Conservation (phyloP, 2,329 filamentous ascomycete species). For the Chrysoporthe cubensis region DNA sequence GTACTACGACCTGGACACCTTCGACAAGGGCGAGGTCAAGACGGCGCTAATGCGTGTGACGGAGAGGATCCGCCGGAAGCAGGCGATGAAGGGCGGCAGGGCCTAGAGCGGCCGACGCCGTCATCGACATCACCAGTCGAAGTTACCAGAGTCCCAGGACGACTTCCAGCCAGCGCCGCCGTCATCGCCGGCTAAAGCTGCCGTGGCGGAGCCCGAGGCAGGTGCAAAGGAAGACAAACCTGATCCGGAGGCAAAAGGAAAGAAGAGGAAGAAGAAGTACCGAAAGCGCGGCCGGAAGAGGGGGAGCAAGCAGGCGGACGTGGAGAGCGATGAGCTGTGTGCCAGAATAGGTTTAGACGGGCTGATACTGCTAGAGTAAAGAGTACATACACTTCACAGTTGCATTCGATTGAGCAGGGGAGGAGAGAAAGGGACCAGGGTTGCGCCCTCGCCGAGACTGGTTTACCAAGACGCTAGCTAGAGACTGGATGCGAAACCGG, state of each 20-base stretch:
- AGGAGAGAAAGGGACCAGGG: no score
- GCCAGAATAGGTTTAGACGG: no score
- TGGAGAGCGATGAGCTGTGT: no score
- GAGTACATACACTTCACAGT: not conserved
- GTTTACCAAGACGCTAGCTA: no score
- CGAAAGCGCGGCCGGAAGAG: no score
- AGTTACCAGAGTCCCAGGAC: not conserved
- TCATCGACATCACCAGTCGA: not conserved
- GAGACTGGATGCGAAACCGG: no score
- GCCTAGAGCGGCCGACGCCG: slow-evolving; percentile 14
- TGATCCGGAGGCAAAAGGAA: no score
- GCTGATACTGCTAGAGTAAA: no score
- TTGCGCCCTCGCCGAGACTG: no score
- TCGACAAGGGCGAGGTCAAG: slow-evolving; percentile 86
- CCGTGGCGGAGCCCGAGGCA: not conserved
- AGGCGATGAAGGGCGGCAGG: slow-evolving; percentile 55
- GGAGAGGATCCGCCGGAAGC: slow-evolving; percentile 64
- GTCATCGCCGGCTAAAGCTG: not conserved
- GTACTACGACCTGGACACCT: slow-evolving; percentile 86
- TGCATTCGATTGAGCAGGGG: not conserved
- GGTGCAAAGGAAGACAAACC: not conserved
- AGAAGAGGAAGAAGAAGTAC: no score
- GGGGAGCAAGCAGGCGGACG: no score
- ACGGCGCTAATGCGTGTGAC: slow-evolving; percentile 61
- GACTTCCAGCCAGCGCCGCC: not conserved